phyloP scores from a whole-genome alignment of 2,329 filamentous ascomycete species.

The Didymella segeticola region DNA sequence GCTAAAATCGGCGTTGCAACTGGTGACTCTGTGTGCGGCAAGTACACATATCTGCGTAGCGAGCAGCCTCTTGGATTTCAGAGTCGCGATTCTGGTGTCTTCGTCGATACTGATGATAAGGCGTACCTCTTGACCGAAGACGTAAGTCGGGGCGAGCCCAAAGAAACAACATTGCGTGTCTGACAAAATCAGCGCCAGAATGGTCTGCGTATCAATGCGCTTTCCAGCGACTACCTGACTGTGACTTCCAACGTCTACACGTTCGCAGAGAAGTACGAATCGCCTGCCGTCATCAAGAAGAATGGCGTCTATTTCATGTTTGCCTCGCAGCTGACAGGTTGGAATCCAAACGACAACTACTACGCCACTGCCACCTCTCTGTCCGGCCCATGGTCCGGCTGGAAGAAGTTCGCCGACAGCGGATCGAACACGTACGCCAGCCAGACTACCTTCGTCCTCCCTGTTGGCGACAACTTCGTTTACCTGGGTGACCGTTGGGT shows the following conservation, averaged over 20 bases:
- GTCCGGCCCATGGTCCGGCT: constrained; percentile 66
- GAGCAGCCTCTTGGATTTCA: constrained; percentile 58
- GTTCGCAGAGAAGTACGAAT: constrained; percentile 64
- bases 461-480: constrained; percentile 55
- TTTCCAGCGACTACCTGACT: constrained; percentile 64
- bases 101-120: constrained; percentile 66
- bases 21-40: constrained; percentile 64
- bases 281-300: constrained; percentile 68
- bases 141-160: constrained; percentile 48
- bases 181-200: constrained; percentile 56
- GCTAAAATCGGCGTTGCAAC: constrained; percentile 71
- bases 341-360: constrained; percentile 69
- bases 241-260: constrained; percentile 58
- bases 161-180: neutral
- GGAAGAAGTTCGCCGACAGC: constrained; percentile 64
- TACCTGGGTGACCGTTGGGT: constrained; percentile 75
- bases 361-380: constrained; percentile 66
- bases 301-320: constrained; percentile 70
- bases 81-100: constrained; percentile 66
- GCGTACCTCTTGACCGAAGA: constrained; percentile 70
- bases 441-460: constrained; percentile 67
- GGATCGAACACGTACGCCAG: constrained; percentile 66
- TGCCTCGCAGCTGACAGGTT: constrained; percentile 57
- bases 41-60: constrained; percentile 60
- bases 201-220: constrained; percentile 64